Evolutionary conservation across 2,329 filamentous ascomycete genomes (phyloP), one percentile per base, ranked within the genome.

Genomic region (Paraphaeosphaeria minitans): DNA sequence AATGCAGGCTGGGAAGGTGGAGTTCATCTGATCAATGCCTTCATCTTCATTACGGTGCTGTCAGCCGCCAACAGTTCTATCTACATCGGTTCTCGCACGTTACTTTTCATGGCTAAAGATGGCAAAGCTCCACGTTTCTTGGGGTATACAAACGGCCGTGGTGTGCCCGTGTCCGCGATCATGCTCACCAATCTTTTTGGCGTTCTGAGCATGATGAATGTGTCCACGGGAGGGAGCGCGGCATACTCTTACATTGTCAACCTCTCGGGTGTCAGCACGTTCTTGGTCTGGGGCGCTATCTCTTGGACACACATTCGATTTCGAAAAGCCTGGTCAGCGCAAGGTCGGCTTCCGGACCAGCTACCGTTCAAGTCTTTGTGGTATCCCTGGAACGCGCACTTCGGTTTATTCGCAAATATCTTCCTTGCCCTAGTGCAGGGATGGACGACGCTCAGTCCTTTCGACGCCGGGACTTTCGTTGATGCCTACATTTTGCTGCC

Each of bases 21-120:
- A 55, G 88, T 90, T 0, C 87, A 93, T 70, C 83, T 93, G 1
- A 89, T 93, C 78, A 93, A 93, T 64, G 89, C 87, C 2, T 71
- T 73, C 58, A 74, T 74, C 46, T 67, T 93, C 46, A 79, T 92
- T 19, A 92, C 90, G 4, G 90, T 89, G 55, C 78, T 92, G 19
- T 70, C 66, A 4, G 71, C 72, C 1, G 72, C 69, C 65, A 93
- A 93, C 76, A 87, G 85, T 53, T 90, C 88, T 9, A 89, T 93
- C 61, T 93, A 93, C 73, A 91, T 93, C 64, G 87, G 87, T 46
- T 90, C 88, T 3, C 85, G 91, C 22, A 93, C 90, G 0, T 77
- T 94, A 1, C 78, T 93, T 0, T 92, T 87, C 78, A 90, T 93
- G 86, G 89, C 89, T 0, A 16, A 53, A 39, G 41, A 53, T 35